Evolutionary conservation across 495 filamentous ascomycete genomes (phyloP).

Genomic region (Amniculicola lignicola): DNA sequence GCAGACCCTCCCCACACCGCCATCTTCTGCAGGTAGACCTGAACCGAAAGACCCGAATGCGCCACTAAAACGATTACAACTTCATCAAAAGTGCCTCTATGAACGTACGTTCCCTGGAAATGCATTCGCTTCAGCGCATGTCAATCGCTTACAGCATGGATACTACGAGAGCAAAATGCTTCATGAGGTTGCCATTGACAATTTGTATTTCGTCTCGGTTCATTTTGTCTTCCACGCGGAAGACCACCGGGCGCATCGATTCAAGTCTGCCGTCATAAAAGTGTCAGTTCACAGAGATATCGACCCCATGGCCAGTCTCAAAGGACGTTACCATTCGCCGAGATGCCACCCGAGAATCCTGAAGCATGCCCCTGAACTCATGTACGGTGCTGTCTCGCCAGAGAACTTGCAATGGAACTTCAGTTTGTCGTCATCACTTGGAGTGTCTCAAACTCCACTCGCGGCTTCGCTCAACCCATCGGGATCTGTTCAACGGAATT

Average conservation of each 20-base stretch:
- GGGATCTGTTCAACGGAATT: conserved; percentile 43
- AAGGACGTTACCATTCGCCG: conserved; percentile 4
- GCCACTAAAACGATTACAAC: conserved; percentile 45
- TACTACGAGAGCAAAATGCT: conserved; percentile 46
- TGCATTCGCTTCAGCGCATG: conserved; percentile 52
- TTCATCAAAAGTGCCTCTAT: conserved; percentile 51
- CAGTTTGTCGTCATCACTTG: conserved; percentile 49
- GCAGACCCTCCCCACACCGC: not conserved
- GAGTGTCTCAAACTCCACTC: conserved; percentile 47
- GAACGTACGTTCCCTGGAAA: conserved; percentile 50
- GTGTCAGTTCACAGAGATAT: conserved; percentile 39
- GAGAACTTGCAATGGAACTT: conserved; percentile 55
- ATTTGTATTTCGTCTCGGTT: conserved; percentile 53
- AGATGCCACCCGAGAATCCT: conserved; percentile 43
- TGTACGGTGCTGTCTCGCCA: conserved; percentile 53
- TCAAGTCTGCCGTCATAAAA: conserved; percentile 50
- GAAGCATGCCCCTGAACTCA: conserved; percentile 53
- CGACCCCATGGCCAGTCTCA: conserved; percentile 3
- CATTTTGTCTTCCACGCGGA: conserved; percentile 52
- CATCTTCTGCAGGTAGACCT: not conserved
- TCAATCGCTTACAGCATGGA: conserved; percentile 53
- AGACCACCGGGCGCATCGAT: conserved; percentile 45
- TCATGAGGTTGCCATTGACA: conserved; percentile 44
- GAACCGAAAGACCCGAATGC: conserved; percentile 23
- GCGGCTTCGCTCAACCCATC: conserved; percentile 47